These are phyloP conservation scores for Parascedosporium putredinis DNA, from an alignment of 2,329 filamentous ascomycete species.

Conservation along the genomic window DNA sequence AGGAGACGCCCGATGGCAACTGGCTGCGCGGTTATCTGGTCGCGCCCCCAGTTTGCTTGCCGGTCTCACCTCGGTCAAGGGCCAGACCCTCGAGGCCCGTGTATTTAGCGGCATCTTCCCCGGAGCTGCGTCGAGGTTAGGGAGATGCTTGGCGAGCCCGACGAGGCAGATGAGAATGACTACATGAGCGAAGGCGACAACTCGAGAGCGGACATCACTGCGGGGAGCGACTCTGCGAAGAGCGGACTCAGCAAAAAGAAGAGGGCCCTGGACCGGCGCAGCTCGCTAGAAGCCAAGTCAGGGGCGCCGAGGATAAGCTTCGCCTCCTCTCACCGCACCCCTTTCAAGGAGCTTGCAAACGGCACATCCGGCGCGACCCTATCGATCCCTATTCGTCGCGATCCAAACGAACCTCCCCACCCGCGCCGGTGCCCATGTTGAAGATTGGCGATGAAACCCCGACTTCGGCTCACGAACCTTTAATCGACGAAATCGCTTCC, in stretches of 20 bases:
- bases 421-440: slow-evolving; percentile 90
- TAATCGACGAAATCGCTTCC: slow-evolving; percentile 95
- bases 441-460: slow-evolving; percentile 97
- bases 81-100: slow-evolving; percentile 85
- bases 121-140: slow-evolving; percentile 89
- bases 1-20: slow-evolving; percentile 81
- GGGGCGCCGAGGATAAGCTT: slow-evolving; percentile 8
- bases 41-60: slow-evolving; percentile 83
- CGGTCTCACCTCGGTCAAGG: slow-evolving; percentile 80
- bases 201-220: slow-evolving; percentile 11
- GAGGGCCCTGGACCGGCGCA: slow-evolving; percentile 12
- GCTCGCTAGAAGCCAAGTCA: not conserved
- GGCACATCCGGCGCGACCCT: slow-evolving; percentile 28
- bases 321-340: slow-evolving; percentile 12
- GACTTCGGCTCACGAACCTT: slow-evolving; percentile 75
- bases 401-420: slow-evolving; percentile 65
- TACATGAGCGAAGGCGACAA: slow-evolving; percentile 23
- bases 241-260: slow-evolving; percentile 35
- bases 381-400: slow-evolving; percentile 41
- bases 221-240: slow-evolving; percentile 39
- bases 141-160: slow-evolving; percentile 73
- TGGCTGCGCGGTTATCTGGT: slow-evolving; percentile 96
- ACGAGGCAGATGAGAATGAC: slow-evolving; percentile 38
- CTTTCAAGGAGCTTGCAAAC: slow-evolving; percentile 25
- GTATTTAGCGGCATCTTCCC: slow-evolving; percentile 98